Percentiles rank a stretch among this genome's conserved stretches.
Conservation (phyloP, 352 stramenopile genomes). For the Phytophthora syringae region DNA sequence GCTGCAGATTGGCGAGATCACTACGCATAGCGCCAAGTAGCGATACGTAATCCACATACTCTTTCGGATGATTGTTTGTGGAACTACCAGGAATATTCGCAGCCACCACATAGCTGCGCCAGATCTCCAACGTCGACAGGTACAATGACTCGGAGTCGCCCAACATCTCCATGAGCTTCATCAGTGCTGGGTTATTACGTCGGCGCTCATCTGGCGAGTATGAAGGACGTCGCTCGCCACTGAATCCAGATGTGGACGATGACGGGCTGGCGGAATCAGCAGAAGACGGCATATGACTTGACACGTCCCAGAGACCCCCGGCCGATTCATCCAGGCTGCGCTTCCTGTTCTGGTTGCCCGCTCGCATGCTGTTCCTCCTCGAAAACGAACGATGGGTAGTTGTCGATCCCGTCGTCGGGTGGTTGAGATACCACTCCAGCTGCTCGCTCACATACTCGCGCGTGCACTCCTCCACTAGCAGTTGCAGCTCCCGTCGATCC, state of each 20-base stretch:
- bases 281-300: slow-evolving; percentile 69
- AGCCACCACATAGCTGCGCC: slow-evolving; percentile 75
- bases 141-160: slow-evolving; percentile 87
- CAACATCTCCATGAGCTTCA: slow-evolving; percentile 79
- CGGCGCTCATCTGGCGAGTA: slow-evolving; percentile 71
- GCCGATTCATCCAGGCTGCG: slow-evolving; percentile 41
- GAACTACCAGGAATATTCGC: slow-evolving; percentile 71
- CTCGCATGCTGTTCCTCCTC: slow-evolving; percentile 28
- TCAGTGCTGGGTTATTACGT: slow-evolving; percentile 66
- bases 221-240: slow-evolving; percentile 33
- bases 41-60: slow-evolving; percentile 87
- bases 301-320: slow-evolving; percentile 69
- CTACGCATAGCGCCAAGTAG: slow-evolving; percentile 80
- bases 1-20: slow-evolving; percentile 83
- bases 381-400: slow-evolving; percentile 24
- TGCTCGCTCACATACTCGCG: slow-evolving; percentile 76
- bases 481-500: slow-evolving; percentile 68
- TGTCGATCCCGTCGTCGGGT: slow-evolving; percentile 32
- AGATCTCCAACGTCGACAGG: slow-evolving; percentile 77
- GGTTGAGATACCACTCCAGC: slow-evolving; percentile 71
- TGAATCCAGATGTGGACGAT: slow-evolving; percentile 31
- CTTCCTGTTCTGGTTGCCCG: slow-evolving; percentile 29
- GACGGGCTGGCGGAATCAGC: slow-evolving; percentile 30
- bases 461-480: slow-evolving; percentile 79
- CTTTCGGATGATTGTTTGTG: slow-evolving; percentile 65